A percentile compares a stretch with the other conserved stretches of the same genome.
Evolutionary conservation across 176 grass and related monocot genomes (phyloP).

Genomic region (Typha latifolia): DNA sequence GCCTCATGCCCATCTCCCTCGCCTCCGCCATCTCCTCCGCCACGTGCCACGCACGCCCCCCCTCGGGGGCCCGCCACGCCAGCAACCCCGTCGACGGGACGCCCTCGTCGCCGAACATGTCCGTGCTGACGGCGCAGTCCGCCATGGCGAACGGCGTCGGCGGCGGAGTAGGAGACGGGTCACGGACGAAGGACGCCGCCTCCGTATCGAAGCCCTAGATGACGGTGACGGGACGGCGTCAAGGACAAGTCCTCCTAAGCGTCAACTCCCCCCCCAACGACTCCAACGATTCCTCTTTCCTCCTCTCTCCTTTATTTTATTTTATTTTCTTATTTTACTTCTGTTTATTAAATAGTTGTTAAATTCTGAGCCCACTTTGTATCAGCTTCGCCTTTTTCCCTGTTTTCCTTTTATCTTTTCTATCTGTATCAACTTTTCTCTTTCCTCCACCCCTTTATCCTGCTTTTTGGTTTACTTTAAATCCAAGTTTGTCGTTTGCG

Average conservation of each 20-base stretch:
- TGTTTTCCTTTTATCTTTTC: background rate
- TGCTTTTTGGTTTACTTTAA: background rate
- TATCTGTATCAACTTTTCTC: background rate
- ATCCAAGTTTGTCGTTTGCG: background rate
- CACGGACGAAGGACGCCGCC: too few relatives aligned
- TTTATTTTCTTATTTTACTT: background rate
- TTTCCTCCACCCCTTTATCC: background rate
- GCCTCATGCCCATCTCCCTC: conserved; percentile 78
- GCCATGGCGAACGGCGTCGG: too few relatives aligned
- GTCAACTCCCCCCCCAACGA: conserved; percentile 4
- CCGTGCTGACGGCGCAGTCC: too few relatives aligned
- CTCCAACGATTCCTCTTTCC: conserved; percentile 15
- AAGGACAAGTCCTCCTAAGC: background rate
- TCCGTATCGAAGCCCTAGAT: background rate
- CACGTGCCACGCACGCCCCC: background rate
- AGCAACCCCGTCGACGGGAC: background rate
- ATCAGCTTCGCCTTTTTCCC: background rate
- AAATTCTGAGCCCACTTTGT: conserved; percentile 7
- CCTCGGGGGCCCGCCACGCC: background rate
- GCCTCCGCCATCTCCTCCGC: conserved; percentile 47
- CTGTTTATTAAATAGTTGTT: conserved; percentile 10
- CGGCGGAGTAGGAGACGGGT: background rate
- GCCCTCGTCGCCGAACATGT: too few relatives aligned
- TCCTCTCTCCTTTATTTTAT: background rate
- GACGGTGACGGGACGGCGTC: conserved; percentile 20